These are phyloP conservation scores for Diutina neorugosa DNA, from an alignment of 1,139 yeast genomes.

Conservation along the genomic window DNA sequence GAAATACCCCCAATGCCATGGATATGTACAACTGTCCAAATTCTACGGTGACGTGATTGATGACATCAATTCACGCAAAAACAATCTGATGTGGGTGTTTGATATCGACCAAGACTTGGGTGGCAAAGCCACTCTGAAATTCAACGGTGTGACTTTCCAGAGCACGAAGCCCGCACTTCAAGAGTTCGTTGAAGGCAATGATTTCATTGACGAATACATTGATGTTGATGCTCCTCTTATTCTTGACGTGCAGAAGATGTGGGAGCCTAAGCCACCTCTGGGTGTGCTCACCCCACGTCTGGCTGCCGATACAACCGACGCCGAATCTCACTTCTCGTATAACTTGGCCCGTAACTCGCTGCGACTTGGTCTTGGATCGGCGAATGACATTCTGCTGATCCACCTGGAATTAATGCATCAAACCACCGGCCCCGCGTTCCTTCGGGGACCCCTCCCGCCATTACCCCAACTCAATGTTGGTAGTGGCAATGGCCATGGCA, in stretches of 20 bases:
- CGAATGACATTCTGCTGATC: constrained; percentile 30
- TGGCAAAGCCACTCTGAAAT: background rate
- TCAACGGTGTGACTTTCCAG: constrained; percentile 6
- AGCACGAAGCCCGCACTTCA: constrained; percentile 14
- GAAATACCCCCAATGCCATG: constrained; percentile 10
- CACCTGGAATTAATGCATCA: constrained; percentile 21
- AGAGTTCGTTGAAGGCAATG: constrained; percentile 21
- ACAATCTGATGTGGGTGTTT: constrained; percentile 18
- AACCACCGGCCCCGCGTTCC: background rate
- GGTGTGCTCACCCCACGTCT: background rate
- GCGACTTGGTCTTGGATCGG: constrained; percentile 26
- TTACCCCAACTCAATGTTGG: background rate
- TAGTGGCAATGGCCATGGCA: background rate
- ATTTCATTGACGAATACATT: constrained; percentile 22
- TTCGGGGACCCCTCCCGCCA: background rate
- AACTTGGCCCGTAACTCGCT: constrained; percentile 7
- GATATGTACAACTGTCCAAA: constrained; percentile 15
- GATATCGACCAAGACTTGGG: constrained; percentile 1
- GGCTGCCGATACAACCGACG: background rate
- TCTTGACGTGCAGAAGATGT: constrained; percentile 8
- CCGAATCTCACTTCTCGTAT: constrained; percentile 7
- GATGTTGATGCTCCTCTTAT: constrained; percentile 20
- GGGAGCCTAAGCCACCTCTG: constrained; percentile 1
- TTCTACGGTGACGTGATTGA: constrained; percentile 14
- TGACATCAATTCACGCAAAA: constrained; percentile 20